phyloP scores from a whole-genome alignment of 2,329 filamentous ascomycete genomes.

The Fonsecaea monophora region DNA sequence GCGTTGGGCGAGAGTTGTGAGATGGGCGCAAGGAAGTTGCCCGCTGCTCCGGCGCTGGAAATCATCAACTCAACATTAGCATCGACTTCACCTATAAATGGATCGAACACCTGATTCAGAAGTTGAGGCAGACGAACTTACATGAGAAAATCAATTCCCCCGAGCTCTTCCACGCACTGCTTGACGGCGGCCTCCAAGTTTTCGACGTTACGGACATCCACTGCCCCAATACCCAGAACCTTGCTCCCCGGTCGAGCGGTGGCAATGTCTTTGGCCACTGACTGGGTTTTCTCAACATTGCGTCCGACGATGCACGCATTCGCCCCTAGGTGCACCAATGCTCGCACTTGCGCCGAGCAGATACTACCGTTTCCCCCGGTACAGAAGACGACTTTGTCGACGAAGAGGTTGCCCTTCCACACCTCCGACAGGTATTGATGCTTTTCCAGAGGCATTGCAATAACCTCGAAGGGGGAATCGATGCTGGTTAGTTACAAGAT shows the following conservation, averaged over 20 bases:
- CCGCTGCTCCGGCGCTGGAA: conserved; percentile 83
- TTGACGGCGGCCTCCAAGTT: conserved; percentile 76
- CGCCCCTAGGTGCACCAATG: conserved; percentile 86
- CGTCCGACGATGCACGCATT: conserved; percentile 94
- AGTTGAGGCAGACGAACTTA: conserved; percentile 53
- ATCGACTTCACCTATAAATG: too few species aligned
- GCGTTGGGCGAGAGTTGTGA: conserved; percentile 82
- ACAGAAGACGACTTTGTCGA: conserved; percentile 88
- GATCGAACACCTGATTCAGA: background rate
- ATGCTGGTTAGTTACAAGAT: background rate
- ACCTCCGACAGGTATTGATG: conserved; percentile 79
- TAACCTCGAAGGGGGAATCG: background rate
- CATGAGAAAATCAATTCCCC: conserved; percentile 91
- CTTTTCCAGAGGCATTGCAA: conserved; percentile 70
- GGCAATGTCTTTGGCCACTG: conserved; percentile 79
- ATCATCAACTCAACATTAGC: background rate
- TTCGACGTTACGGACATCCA: conserved; percentile 75
- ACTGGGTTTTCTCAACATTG: conserved; percentile 85
- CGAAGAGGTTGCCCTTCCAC: conserved; percentile 89
- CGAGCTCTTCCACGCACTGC: conserved; percentile 79
- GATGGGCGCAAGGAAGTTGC: conserved; percentile 91
- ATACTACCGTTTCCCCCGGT: conserved; percentile 94
- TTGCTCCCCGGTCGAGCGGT: conserved; percentile 77
- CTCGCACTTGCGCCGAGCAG: conserved; percentile 90
- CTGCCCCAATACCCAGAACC: conserved; percentile 80